These are phyloP conservation scores for Pontederia paniculata DNA, from an alignment of 176 grass and related monocot species.

Conservation along the genomic window DNA sequence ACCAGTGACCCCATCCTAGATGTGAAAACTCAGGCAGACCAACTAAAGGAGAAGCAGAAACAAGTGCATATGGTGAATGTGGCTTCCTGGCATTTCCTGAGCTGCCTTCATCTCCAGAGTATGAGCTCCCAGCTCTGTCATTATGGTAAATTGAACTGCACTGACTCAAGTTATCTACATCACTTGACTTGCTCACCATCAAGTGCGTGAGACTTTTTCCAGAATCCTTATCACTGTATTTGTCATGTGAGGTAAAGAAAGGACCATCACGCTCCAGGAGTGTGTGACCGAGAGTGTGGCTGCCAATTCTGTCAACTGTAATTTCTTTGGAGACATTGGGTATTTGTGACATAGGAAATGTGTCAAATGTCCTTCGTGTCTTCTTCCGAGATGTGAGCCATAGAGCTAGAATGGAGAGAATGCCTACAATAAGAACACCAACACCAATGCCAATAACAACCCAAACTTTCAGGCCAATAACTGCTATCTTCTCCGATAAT, in stretches of 20 bases:
- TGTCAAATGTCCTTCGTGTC: constrained; percentile 24
- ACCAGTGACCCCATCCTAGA: constrained; percentile 98
- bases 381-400: constrained; percentile 50
- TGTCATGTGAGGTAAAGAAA: constrained; percentile 44
- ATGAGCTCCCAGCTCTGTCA: constrained; percentile 70
- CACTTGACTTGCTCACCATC: constrained; percentile 47
- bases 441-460: constrained; percentile 72
- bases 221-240: constrained; percentile 30
- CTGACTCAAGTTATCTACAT: constrained; percentile 62
- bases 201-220: constrained; percentile 21
- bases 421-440: constrained; percentile 37
- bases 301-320: constrained; percentile 48
- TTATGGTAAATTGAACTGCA: constrained; percentile 62
- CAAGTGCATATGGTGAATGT: constrained; percentile 31
- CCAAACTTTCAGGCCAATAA: constrained; percentile 69
- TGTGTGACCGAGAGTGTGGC: constrained; percentile 23
- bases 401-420: constrained; percentile 45
- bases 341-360: constrained; percentile 36
- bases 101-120: constrained; percentile 61
- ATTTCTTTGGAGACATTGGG: constrained; percentile 85
- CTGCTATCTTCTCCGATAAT: constrained; percentile 57
- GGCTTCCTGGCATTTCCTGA: constrained; percentile 42
- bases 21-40: constrained; percentile 64
- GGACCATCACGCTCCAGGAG: constrained; percentile 19
- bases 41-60: constrained; percentile 46